A percentile compares a stretch with the other conserved stretches of the same genome.
Conservation (phyloP, 148 eudicot species). For the Heliamphora exappendiculata region DNA sequence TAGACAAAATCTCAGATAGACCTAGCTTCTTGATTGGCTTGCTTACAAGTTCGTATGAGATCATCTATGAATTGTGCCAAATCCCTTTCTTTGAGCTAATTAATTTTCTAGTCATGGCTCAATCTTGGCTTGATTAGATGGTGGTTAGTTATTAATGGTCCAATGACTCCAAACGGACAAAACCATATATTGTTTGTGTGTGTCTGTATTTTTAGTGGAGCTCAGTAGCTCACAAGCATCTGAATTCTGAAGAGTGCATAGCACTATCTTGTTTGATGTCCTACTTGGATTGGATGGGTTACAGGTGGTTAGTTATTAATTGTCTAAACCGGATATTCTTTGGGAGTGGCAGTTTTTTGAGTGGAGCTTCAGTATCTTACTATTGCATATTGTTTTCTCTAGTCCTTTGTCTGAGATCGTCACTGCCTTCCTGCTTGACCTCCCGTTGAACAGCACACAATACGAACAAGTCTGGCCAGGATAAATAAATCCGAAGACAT, state of each 20-base stretch:
- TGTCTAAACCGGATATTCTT: not conserved
- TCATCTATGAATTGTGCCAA: not conserved
- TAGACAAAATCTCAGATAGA: not conserved
- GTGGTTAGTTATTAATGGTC: too few species aligned
- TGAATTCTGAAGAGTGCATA: not conserved
- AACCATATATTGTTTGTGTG: too few species aligned
- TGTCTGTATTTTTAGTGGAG: too few species aligned
- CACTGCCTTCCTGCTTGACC: too few species aligned
- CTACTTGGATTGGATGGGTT: not conserved
- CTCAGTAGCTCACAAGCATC: not conserved
- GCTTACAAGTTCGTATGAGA: not conserved
- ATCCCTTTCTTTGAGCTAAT: not conserved
- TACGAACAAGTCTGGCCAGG: not conserved
- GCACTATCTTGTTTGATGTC: not conserved
- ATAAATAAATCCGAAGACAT: not conserved
- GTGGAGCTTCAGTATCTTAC: not conserved
- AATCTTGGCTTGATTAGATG: not conserved
- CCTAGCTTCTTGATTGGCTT: not conserved
- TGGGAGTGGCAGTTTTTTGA: not conserved
- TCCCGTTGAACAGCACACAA: not conserved
- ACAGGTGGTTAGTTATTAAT: not conserved
- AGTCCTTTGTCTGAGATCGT: not conserved
- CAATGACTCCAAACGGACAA: too few species aligned
- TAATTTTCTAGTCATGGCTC: not conserved
- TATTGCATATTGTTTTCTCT: not conserved